Percentiles rank a stretch among this genome's conserved stretches.
phyloP scores from a whole-genome alignment of 495 filamentous ascomycete species.

The Cudoniella acicularis region DNA sequence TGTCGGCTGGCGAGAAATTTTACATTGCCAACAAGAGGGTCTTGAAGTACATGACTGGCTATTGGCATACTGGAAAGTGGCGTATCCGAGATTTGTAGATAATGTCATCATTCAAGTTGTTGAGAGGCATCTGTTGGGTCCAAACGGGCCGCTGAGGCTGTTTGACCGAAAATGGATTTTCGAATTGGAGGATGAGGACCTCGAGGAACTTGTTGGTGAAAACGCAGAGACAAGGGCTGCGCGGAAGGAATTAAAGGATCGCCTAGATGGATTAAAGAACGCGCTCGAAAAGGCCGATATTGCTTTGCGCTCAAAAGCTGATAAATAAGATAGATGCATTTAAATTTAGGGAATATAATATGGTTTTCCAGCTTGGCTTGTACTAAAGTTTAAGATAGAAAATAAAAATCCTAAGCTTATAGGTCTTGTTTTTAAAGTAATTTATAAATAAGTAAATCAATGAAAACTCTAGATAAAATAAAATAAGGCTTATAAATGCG shows the following conservation, averaged over 20 bases:
- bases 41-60: slow-evolving; percentile 1
- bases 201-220: slow-evolving; percentile 10
- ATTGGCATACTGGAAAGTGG: slow-evolving; percentile 5
- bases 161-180: slow-evolving; percentile 4
- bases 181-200: slow-evolving; percentile 8
- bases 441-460: too few species aligned
- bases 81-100: slow-evolving; percentile 4
- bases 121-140: background rate
- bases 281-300: slow-evolving; percentile 8
- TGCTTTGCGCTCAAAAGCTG: slow-evolving; percentile 5
- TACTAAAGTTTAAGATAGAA: background rate
- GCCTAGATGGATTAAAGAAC: slow-evolving; percentile 9
- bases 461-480: too few species aligned
- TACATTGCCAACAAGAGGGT: slow-evolving; percentile 1
- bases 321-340: background rate
- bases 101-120: background rate
- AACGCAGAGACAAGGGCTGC: slow-evolving; percentile 8
- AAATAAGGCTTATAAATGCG: too few species aligned
- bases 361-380: background rate
- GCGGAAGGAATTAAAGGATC: slow-evolving; percentile 7
- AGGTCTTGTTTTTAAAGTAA: too few species aligned
- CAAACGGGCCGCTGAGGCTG: background rate
- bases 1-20: background rate
- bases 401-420: too few species aligned
- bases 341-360: background rate